Percentiles rank a stretch among this genome's conserved stretches.
These are phyloP conservation scores for Argentina anserina DNA, from an alignment of 306 rosid species.

Conservation along the genomic window DNA sequence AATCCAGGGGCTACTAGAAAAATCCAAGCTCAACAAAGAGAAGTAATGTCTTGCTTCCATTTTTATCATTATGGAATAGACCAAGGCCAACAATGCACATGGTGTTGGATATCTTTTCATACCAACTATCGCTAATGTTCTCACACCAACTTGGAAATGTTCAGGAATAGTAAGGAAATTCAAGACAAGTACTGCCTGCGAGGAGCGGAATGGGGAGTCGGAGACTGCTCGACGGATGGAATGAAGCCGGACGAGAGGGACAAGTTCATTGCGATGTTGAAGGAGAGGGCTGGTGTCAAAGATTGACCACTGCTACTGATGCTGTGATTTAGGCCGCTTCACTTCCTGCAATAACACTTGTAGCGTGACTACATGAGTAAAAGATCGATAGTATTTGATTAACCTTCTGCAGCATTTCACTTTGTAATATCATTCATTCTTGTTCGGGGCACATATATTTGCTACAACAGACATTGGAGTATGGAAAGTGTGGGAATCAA, in stretches of 20 bases:
- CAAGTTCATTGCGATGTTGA: constrained; percentile 65
- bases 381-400: not conserved
- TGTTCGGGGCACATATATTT: not conserved
- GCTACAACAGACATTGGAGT: not conserved
- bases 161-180: constrained; percentile 61
- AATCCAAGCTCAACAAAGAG: constrained; percentile 76
- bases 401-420: not conserved
- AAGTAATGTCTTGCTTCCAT: constrained; percentile 43
- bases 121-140: not conserved
- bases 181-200: constrained; percentile 84
- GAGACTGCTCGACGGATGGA: constrained; percentile 83
- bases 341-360: not conserved
- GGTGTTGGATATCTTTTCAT: not conserved
- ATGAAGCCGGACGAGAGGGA: constrained; percentile 72
- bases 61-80: not conserved
- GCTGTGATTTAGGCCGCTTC: not conserved
- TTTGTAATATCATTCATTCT: not conserved
- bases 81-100: not conserved
- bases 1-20: constrained; percentile 63
- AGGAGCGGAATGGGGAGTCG: constrained; percentile 97
- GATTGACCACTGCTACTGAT: constrained; percentile 7
- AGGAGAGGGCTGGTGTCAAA: constrained; percentile 55
- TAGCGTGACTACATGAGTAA: not conserved
- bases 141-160: not conserved
- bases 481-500: not conserved